A percentile compares a stretch with the other conserved stretches of the same genome.
These are phyloP conservation scores for Colletotrichum liaoningense DNA, from an alignment of 2,329 filamentous ascomycete species.

Conservation along the genomic window DNA sequence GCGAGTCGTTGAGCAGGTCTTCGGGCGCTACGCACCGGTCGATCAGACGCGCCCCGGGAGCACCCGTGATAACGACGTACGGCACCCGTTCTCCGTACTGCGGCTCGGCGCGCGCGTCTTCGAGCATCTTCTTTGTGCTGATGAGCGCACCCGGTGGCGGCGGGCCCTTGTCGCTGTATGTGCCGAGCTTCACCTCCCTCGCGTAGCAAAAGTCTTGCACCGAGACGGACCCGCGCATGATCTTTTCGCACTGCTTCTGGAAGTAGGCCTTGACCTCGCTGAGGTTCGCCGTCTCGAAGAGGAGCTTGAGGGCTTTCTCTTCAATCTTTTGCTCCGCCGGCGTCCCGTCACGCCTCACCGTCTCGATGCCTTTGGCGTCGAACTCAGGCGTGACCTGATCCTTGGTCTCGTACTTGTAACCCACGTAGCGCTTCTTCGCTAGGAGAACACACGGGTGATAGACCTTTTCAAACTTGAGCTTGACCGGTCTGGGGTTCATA, in stretches of 20 bases:
- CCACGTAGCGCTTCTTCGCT: slow-evolving; percentile 97
- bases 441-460: slow-evolving; percentile 95
- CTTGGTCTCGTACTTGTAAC: slow-evolving; percentile 91
- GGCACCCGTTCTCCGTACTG: slow-evolving; percentile 96
- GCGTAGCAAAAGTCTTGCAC: slow-evolving; percentile 98
- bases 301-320: slow-evolving; percentile 86
- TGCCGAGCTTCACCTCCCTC: slow-evolving; percentile 89
- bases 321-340: slow-evolving; percentile 97
- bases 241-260: slow-evolving; percentile 88
- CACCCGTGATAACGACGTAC: slow-evolving; percentile 91
- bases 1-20: slow-evolving; percentile 79
- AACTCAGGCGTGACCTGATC: slow-evolving; percentile 86
- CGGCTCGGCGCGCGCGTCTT: slow-evolving; percentile 87
- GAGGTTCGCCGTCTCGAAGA: slow-evolving; percentile 91
- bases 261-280: slow-evolving; percentile 92
- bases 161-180: slow-evolving; percentile 83
- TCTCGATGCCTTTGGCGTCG: slow-evolving; percentile 98
- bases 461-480: slow-evolving; percentile 98
- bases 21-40: slow-evolving; percentile 94
- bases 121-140: slow-evolving; percentile 85
- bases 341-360: slow-evolving; percentile 92
- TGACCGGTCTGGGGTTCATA: slow-evolving; percentile 90
- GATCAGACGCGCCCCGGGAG: slow-evolving; percentile 84
- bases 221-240: slow-evolving; percentile 88
- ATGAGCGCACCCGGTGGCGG: slow-evolving; percentile 91